phyloP scores from a whole-genome alignment of 768 basidiomycete species.

The Suillus subalutaceus region DNA sequence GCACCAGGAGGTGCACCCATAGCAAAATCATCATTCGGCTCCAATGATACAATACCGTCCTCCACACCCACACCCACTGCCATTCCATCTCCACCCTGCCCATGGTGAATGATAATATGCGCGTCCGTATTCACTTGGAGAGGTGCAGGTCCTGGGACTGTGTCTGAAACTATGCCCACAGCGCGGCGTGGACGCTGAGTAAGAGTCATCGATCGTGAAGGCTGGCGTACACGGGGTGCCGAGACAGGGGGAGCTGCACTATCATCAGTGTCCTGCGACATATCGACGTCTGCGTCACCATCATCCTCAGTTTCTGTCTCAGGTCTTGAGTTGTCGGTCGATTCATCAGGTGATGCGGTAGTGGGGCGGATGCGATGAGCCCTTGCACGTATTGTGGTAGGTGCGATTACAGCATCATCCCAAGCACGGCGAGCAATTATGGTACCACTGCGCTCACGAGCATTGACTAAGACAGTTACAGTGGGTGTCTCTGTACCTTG shows the following conservation, averaged over 20 bases:
- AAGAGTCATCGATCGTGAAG: slow-evolving; percentile 32
- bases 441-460: slow-evolving; percentile 76
- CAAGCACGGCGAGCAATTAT: slow-evolving; percentile 68
- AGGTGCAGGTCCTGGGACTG: slow-evolving; percentile 31
- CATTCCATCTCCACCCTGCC: slow-evolving; percentile 46
- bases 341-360: slow-evolving; percentile 44
- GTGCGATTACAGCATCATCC: slow-evolving; percentile 42
- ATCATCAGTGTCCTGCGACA: slow-evolving; percentile 42
- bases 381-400: slow-evolving; percentile 33
- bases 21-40: slow-evolving; percentile 85
- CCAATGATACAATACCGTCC: slow-evolving; percentile 75
- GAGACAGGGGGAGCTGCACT: slow-evolving; percentile 24
- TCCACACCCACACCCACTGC: slow-evolving; percentile 58
- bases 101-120: slow-evolving; percentile 55
- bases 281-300: slow-evolving; percentile 56
- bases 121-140: slow-evolving; percentile 48
- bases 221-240: slow-evolving; percentile 35
- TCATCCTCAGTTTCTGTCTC: slow-evolving; percentile 84
- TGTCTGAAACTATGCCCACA: slow-evolving; percentile 52
- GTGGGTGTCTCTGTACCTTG: slow-evolving; percentile 61
- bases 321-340: slow-evolving; percentile 56
- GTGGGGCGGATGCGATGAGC: slow-evolving; percentile 33
- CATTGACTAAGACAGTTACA: slow-evolving; percentile 56
- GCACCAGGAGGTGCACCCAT: slow-evolving; percentile 92
- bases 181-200: slow-evolving; percentile 42